These are phyloP conservation scores for Debaryomyces sp. DNA, from an alignment of 1,139 yeast species.

Conservation along the genomic window DNA sequence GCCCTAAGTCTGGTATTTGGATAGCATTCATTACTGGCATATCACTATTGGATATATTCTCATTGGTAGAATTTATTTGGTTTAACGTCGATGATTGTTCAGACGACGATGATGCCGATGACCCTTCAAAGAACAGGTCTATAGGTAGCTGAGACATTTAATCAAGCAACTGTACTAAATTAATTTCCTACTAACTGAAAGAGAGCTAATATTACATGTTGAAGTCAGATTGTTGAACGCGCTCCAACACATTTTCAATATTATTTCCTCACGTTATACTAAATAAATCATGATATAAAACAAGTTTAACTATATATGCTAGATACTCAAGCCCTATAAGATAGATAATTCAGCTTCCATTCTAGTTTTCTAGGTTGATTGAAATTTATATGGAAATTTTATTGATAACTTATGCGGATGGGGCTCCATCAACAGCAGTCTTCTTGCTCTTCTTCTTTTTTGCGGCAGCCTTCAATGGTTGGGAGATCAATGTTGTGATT, in stretches of 20 bases:
- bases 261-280: background rate
- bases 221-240: slow-evolving; percentile 5
- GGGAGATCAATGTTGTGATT: slow-evolving; percentile 50
- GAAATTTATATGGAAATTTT: background rate
- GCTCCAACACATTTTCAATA: slow-evolving; percentile 3
- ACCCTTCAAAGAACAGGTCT: slow-evolving; percentile 6
- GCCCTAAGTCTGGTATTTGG: slow-evolving; percentile 4
- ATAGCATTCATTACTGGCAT: background rate
- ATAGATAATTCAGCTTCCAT: background rate
- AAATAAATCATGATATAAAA: background rate
- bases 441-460: slow-evolving; percentile 53
- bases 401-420: slow-evolving; percentile 1
- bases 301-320: slow-evolving; percentile 1
- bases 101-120: slow-evolving; percentile 2
- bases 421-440: slow-evolving; percentile 8
- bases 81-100: background rate
- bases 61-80: background rate
- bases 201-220: background rate
- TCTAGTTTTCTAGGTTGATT: background rate
- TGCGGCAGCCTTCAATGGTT: slow-evolving; percentile 55
- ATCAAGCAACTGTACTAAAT: background rate
- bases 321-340: background rate
- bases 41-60: background rate
- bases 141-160: slow-evolving; percentile 6
- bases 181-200: background rate